phyloP scores from a whole-genome alignment of 306 rosid species.

The Quercus parvula region DNA sequence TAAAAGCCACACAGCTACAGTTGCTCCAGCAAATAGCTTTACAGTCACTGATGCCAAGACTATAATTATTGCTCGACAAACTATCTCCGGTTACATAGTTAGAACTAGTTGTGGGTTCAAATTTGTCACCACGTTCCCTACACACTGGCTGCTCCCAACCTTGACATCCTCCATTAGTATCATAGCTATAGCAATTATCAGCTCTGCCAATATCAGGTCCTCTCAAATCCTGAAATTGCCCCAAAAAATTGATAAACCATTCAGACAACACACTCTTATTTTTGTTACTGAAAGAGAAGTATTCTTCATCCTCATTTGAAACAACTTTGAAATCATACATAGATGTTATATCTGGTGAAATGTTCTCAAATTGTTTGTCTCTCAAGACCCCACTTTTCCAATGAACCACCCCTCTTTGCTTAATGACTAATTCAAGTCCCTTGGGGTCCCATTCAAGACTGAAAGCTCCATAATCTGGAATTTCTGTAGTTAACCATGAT shows the following conservation, averaged over 20 bases:
- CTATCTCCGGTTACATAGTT: neutral
- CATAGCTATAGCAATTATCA: neutral
- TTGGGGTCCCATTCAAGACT: no score
- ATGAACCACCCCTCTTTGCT: no score
- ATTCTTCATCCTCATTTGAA: no score
- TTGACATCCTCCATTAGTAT: no score
- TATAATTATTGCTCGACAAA: accelerated
- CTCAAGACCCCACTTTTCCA: no score
- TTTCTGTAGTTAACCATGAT: no score
- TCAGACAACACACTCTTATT: neutral
- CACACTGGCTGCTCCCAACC: slow-evolving; percentile 5
- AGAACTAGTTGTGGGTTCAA: neutral
- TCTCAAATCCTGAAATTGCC: slow-evolving; percentile 11
- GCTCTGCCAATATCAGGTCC: slow-evolving; percentile 1
- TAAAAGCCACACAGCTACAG: slow-evolving; percentile 17
- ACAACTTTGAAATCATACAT: no score
- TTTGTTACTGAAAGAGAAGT: no score
- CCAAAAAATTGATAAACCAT: slow-evolving; percentile 8
- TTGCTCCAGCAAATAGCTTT: slow-evolving; percentile 15
- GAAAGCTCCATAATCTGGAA: no score
- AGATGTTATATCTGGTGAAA: no score
- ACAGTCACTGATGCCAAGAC: slow-evolving; percentile 9
- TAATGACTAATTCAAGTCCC: no score
- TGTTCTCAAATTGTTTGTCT: no score
- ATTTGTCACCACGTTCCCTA: slow-evolving; percentile 7